These are phyloP conservation scores for Paulownia fortunei DNA, from an alignment of 257 asterid genomes.

Conservation along the genomic window DNA sequence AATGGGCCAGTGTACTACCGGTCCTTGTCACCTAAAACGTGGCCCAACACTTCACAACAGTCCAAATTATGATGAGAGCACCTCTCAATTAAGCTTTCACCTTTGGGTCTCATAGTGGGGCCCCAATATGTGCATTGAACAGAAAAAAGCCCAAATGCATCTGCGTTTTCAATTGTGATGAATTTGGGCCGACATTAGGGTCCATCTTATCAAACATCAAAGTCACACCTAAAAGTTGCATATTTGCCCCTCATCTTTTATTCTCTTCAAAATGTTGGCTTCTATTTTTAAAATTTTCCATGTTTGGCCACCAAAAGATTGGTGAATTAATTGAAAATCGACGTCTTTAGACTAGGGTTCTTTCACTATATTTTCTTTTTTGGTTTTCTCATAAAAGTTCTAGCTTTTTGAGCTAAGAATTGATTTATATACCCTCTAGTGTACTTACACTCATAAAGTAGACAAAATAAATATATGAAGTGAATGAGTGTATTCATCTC, in stretches of 20 bases:
- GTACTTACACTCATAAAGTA: too few relatives aligned
- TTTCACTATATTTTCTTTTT: too few relatives aligned
- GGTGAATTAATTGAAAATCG: neutral
- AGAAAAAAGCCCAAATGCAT: constrained; percentile 20
- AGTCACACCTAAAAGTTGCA: neutral
- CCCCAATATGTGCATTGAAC: neutral
- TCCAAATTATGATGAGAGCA: neutral
- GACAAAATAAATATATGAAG: too few relatives aligned
- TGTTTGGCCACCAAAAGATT: neutral
- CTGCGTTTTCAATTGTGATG: neutral
- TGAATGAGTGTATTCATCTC: too few relatives aligned
- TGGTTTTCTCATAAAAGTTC: neutral
- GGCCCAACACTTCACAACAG: constrained; percentile 20
- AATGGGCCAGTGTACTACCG: neutral
- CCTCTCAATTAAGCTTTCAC: constrained; percentile 18
- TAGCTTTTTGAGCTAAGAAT: neutral
- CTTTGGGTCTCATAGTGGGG: constrained; percentile 4
- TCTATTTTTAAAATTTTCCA: neutral
- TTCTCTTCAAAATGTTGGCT: neutral
- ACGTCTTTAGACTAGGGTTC: neutral
- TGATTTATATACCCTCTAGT: too few relatives aligned
- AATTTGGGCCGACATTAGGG: constrained; percentile 38
- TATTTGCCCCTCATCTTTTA: neutral
- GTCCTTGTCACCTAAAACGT: constrained; percentile 10
- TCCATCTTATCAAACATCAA: constrained; percentile 26